These are phyloP conservation scores for Cardamine resedifolia DNA, from an alignment of 345 rosid species.

Conservation along the genomic window DNA sequence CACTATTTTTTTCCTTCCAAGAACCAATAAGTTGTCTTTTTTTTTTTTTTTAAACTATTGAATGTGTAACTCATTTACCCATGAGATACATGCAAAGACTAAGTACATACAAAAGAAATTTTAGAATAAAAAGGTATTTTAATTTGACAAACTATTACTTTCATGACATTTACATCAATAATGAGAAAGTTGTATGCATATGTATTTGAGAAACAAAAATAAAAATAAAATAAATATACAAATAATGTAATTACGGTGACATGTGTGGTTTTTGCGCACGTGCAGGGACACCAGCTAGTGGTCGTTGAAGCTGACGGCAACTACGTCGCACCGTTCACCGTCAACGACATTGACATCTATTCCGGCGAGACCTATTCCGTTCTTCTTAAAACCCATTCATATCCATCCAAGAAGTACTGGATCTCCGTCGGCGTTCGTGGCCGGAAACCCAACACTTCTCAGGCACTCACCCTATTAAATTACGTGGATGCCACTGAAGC, in stretches of 20 bases:
- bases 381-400: conserved; percentile 51
- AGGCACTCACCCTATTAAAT: conserved; percentile 54
- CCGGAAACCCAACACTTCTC: conserved; percentile 62
- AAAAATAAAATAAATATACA: no score
- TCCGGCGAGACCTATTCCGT: conserved; percentile 88
- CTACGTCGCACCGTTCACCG: conserved; percentile 60
- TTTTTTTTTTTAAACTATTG: no score
- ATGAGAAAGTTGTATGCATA: not conserved
- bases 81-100: not conserved
- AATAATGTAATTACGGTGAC: no score
- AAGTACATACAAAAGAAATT: no score
- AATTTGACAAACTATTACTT: not conserved
- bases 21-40: no score
- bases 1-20: not conserved
- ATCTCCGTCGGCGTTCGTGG: conserved; percentile 62
- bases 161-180: not conserved
- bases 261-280: conserved; percentile 13
- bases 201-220: no score
- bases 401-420: conserved; percentile 49
- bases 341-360: conserved; percentile 57
- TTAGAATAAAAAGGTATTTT: not conserved
- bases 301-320: conserved; percentile 97
- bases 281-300: conserved; percentile 59
- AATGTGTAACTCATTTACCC: not conserved
- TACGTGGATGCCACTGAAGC: conserved; percentile 42